Evolutionary conservation across 495 filamentous ascomycete species (phyloP), one percentile per base, ranked within the genome.

Genomic region (Xylaria longipes): DNA sequence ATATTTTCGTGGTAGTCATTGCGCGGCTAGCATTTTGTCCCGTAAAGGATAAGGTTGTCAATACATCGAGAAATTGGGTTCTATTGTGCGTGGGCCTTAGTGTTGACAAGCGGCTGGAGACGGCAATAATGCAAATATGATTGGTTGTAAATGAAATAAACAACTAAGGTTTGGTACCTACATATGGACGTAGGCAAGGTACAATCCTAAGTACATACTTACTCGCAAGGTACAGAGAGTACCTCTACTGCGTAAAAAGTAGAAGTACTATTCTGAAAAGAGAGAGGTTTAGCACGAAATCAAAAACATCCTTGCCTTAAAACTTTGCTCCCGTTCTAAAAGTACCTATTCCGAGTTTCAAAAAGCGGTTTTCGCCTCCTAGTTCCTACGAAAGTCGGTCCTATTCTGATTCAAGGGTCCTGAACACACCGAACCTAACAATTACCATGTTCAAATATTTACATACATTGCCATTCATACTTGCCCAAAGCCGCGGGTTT

Each of bases 351-450:
- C 57, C 33, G 20, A 60, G 57, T 22, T 33, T 14, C 39, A 2
- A 17, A 35, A 58, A 25, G 61, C 22, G 4, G 22, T 37, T 50
- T 50, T 25, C 0, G n/a, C 14, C 11, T 64, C 6, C 27, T 41
- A 50, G 63, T 9, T 15, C 22, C 9, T 43, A 14, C 37, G 1
- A n/a, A 27, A 69, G 54, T 69, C 66, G 66, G 66, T 35, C 66
- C 66, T 69, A 69, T 61, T 58, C 37, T 5, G 27, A 20, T 17
- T 56, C 35, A 45, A 58, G 17, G 48, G 27, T 43, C 29, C 39
- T 46, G 17, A 15, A 52, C 52, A 25, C 5, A 27, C 37, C 35
- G 14, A 22, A 15, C 45, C 31, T 66, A n/a, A n/a, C 31, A 35
- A 15, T 35, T 35, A 45, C 41, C 27, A 3, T n/a, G 33, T 65